These are phyloP conservation scores for Neopestalotiopsis sp. DNA, from an alignment of 2,329 filamentous ascomycete genomes.

Conservation along the genomic window DNA sequence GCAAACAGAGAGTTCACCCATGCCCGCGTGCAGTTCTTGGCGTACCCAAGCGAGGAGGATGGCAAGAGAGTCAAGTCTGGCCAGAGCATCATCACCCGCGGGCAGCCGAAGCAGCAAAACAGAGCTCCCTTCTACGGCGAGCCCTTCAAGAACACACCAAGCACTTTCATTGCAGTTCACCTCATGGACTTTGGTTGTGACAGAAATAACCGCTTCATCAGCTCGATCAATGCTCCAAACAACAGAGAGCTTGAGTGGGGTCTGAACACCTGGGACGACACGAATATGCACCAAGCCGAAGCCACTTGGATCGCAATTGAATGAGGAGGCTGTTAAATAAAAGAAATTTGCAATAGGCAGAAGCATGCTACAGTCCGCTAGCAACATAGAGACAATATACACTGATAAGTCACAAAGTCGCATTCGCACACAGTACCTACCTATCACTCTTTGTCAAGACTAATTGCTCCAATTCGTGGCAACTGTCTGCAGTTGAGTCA, in stretches of 20 bases:
- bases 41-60: not conserved
- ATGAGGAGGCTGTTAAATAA: not conserved
- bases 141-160: not conserved
- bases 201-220: not conserved
- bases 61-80: not conserved
- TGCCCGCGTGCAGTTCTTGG: not conserved
- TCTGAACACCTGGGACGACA: not conserved
- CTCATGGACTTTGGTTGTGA: not conserved
- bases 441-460: too few species aligned
- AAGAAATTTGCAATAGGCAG: not conserved
- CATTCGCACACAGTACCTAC: not conserved
- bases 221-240: not conserved
- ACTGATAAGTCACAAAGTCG: not conserved
- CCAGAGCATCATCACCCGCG: not conserved
- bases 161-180: not conserved
- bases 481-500: too few species aligned
- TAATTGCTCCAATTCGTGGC: too few species aligned
- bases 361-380: not conserved
- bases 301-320: not conserved
- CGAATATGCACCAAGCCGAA: not conserved
- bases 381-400: not conserved
- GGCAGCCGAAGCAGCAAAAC: not conserved
- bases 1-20: not conserved
- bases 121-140: not conserved
- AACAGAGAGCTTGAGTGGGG: not conserved